Evolutionary conservation across 345 rosid genomes (phyloP).

Genomic region (Eucalyptus erythrocorys): DNA sequence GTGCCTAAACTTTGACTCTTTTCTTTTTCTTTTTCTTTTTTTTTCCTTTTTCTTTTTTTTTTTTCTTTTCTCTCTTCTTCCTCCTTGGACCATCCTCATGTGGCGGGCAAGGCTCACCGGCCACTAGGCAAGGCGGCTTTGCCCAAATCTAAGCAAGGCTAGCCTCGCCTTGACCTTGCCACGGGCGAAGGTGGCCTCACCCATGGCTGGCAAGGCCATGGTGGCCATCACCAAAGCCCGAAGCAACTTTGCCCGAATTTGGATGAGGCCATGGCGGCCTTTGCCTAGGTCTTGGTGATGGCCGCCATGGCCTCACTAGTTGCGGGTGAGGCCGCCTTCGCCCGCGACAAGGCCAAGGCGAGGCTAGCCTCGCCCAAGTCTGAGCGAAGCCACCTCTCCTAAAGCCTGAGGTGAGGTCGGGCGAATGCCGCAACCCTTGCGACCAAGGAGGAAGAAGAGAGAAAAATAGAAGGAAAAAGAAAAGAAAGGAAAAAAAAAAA

Average conservation of each 20-base stretch:
- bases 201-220: no score
- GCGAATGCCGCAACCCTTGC: accelerated
- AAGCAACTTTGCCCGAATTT: no score
- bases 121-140: accelerated
- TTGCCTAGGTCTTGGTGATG: no score
- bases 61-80: no score
- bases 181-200: accelerated
- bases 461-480: no score
- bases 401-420: accelerated
- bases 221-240: accelerated
- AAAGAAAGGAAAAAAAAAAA: no score
- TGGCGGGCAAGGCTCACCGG: accelerated
- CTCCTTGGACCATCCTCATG: no score
- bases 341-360: accelerated
- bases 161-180: accelerated
- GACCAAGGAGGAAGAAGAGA: no score
- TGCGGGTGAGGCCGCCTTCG: accelerated
- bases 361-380: accelerated
- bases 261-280: no score
- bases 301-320: no score
- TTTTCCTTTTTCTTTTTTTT: no score
- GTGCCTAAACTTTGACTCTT: accelerated
- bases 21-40: accelerated
- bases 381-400: accelerated
- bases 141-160: no score